These are phyloP conservation scores for Betula pendula DNA, from an alignment of 306 rosid genomes.

Conservation along the genomic window DNA sequence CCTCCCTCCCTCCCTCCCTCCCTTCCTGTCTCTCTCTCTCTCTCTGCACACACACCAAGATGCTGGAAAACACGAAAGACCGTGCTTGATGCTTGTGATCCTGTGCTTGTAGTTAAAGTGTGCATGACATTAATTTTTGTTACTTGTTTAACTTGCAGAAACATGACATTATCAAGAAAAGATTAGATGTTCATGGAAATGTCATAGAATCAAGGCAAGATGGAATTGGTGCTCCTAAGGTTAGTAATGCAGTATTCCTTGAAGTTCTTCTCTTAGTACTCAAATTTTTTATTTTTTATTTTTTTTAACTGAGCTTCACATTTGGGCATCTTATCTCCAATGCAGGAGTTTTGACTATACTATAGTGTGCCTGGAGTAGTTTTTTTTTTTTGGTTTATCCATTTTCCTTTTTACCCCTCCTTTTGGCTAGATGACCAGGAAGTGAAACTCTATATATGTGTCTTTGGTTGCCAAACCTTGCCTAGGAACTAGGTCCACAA, in stretches of 20 bases:
- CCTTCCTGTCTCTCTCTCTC: not conserved
- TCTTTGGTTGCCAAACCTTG: not conserved
- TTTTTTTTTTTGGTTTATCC: not conserved
- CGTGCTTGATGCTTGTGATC: not conserved
- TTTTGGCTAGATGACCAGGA: not conserved
- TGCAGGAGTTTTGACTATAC: not conserved
- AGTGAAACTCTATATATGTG: not conserved
- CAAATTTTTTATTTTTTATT: no score
- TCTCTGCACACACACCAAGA: not conserved
- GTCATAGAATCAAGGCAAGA: conserved; percentile 88
- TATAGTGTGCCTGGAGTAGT: conserved; percentile 8
- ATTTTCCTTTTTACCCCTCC: not conserved
- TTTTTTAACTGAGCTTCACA: not conserved
- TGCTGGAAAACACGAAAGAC: not conserved
- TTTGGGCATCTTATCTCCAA: conserved; percentile 6
- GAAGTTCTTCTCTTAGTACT: not conserved
- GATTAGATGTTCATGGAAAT: conserved; percentile 83
- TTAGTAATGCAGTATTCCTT: conserved; percentile 23
- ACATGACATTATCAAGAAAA: conserved; percentile 92
- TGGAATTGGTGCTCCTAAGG: conserved; percentile 93
- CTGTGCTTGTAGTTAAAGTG: not conserved
- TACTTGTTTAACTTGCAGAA: conserved; percentile 49
- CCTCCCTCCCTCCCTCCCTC: not conserved
- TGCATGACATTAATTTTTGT: not conserved
- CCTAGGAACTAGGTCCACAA: not conserved